These are phyloP conservation scores for Sechiopsis laciniata DNA, from an alignment of 306 rosid species.

Conservation along the genomic window DNA sequence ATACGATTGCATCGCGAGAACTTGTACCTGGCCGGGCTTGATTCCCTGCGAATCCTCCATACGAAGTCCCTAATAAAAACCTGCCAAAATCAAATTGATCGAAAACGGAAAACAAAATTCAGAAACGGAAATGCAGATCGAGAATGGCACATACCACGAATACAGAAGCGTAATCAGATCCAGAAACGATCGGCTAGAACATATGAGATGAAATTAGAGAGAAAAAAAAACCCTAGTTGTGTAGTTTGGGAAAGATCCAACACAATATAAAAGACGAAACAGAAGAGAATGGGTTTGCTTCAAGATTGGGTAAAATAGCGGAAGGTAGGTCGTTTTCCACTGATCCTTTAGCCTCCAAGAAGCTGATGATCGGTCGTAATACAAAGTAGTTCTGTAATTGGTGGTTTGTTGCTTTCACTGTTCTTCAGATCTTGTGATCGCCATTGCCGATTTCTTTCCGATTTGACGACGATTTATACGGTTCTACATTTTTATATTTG, in stretches of 20 bases:
- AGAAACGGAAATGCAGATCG: constrained; percentile 22
- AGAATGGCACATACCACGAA: neutral
- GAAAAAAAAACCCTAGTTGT: constrained; percentile 16
- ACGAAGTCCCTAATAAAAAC: constrained; percentile 9
- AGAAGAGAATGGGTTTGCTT: constrained; percentile 21
- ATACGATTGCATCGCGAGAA: neutral
- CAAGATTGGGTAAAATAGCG: constrained; percentile 18
- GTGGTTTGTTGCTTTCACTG: constrained; percentile 18
- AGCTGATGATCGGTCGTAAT: constrained; percentile 3
- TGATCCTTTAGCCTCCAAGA: constrained; percentile 5
- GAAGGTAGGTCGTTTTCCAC: constrained; percentile 21
- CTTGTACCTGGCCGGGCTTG: constrained; percentile 25
- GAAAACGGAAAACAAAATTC: neutral
- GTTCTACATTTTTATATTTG: neutral
- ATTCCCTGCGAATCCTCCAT: constrained; percentile 25
- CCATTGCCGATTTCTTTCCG: neutral
- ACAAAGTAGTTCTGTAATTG: constrained; percentile 13
- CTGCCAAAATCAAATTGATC: constrained; percentile 12
- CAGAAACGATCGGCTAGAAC: constrained; percentile 14
- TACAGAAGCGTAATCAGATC: constrained; percentile 12
- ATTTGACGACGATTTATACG: neutral
- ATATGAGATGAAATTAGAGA: neutral
- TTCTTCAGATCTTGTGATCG: constrained; percentile 16
- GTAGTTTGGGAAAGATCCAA: constrained; percentile 12
- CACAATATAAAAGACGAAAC: constrained; percentile 17